Evolutionary conservation across 2,329 filamentous ascomycete genomes (phyloP), one percentile per base, ranked within the genome.

Genomic region (Bimuria novae-zelandiae): DNA sequence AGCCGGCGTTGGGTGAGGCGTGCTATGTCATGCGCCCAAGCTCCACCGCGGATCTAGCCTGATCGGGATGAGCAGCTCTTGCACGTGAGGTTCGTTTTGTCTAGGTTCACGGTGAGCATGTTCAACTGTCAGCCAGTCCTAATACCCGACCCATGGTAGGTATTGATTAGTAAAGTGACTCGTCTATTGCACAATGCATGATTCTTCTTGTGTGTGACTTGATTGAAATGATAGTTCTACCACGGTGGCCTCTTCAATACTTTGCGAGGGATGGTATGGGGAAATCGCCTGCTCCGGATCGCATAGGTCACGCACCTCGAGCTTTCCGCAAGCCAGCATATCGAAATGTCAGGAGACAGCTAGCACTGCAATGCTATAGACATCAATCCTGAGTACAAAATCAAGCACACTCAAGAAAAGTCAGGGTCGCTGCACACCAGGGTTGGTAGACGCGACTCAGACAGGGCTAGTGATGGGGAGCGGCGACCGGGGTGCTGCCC

Each of bases 381-480:
- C 10, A 4, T 37, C 35, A 37, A 37, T 37, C 14, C 17, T 5
- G 35, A n/a, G n/a, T n/a, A n/a, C n/a, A n/a, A n/a, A n/a, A 17
- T 11, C 35, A 37, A 12, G 30, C 30, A 25, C 25, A 30, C 27
- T 17, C 40, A 19, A 19, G n/a, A 12, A 36, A 36, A 8, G 17
- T 10, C 14, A 17, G n/a, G 17, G 41, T 21, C 29, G 43, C 43
- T 23, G 29, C 43, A 22, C 14, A 19, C 7, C 21, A 23, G 21
- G 30, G 22, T 44, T 25, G 35, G 56, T 64, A 60, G 55, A 56
- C 41, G 60, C 55, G 64, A 54, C 62, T 63, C 63, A 62, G 65
- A 61, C 60, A 60, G 62, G 67, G 64, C 41, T 21, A 12, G 19
- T 62, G 67, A 63, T 62, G 62, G 62, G 68, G 63, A 63, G 66